Evolutionary conservation across 306 rosid species (phyloP).

Genomic region (Quercus agrifolia): DNA sequence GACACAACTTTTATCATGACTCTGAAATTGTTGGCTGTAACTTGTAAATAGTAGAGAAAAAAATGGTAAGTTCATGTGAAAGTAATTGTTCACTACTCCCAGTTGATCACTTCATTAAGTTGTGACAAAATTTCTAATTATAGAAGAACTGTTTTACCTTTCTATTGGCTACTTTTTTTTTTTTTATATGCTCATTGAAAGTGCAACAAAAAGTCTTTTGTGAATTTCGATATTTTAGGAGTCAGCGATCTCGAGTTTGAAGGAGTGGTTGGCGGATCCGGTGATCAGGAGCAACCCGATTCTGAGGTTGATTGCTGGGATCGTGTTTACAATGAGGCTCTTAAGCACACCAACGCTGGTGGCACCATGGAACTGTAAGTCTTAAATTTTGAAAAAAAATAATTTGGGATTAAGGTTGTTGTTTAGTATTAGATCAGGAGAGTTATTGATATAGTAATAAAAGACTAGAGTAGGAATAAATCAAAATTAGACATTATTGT

Average conservation of each 20-base stretch:
- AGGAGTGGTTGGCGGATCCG: constrained; percentile 81
- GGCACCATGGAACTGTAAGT: constrained; percentile 90
- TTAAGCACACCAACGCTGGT: constrained; percentile 83
- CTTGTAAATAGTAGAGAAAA: too few relatives aligned
- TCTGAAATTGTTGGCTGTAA: too few relatives aligned
- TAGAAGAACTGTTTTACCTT: too few relatives aligned
- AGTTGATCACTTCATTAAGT: too few relatives aligned
- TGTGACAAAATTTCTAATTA: too few relatives aligned
- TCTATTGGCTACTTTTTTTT: too few relatives aligned
- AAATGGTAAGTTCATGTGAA: fast-evolving
- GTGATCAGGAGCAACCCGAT: constrained; percentile 66
- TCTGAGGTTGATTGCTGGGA: constrained; percentile 75
- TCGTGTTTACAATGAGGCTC: constrained; percentile 76
- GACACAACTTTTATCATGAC: too few relatives aligned
- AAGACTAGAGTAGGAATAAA: too few relatives aligned
- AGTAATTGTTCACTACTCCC: fast-evolving
- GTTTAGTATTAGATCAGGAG: too few relatives aligned
- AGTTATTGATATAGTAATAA: too few relatives aligned
- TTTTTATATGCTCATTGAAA: too few relatives aligned
- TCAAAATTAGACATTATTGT: too few relatives aligned
- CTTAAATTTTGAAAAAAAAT: not conserved
- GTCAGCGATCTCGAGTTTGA: constrained; percentile 53
- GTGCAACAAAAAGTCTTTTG: not conserved
- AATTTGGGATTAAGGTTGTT: not conserved
- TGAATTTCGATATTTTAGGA: constrained; percentile 34